Evolutionary conservation across 202 grass and related monocot species (phyloP), one percentile per base, ranked within the genome.

Genomic region (Digitaria exilis): DNA sequence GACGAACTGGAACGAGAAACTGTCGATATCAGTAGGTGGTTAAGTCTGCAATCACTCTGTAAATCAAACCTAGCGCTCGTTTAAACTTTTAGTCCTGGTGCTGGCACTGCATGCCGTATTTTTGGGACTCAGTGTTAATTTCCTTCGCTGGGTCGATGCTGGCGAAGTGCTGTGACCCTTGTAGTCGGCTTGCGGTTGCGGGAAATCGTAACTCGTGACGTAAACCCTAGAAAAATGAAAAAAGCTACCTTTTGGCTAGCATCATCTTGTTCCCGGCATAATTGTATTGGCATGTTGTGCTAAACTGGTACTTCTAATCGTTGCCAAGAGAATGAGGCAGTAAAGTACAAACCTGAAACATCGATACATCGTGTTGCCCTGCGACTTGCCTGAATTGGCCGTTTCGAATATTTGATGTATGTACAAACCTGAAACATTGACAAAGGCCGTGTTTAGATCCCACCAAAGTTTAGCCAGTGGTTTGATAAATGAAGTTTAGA

Each of bases 1-100:
- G 54, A 46, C 48, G 26, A 14, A 71, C 28, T 54, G 66, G 58
- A 75, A 81, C 50, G 66, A 59, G 71, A 50, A 50, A 56, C 24
- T 62, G 73, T 78, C 5, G 22, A 86, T 86, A 84, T 82, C 37
- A 56, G 54, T 82, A 82, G 73, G 66, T 77, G 56, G 35, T 44
- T 71, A 48, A 42, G 55, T 39, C 19, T 48, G 54, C 11, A 2
- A 45, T n/a, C 63, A 61, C 63, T 49, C 77, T 73, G 81, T 88
- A 84, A 59, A 88, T 67, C 58, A 49, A 88, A 62, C 32, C 28
- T 61, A 44, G 59, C 67, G 73, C 77, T 71, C 28, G 0, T 6
- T 74, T 26, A 60, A 59, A 68, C 69, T 75, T 26, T 0, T 17
- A 48, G 46, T 57, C 24, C 31, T 6, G 18, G 28, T 73, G 58